phyloP scores from a whole-genome alignment of 2,329 filamentous ascomycete species.

The Colletotrichum chlorophyti region DNA sequence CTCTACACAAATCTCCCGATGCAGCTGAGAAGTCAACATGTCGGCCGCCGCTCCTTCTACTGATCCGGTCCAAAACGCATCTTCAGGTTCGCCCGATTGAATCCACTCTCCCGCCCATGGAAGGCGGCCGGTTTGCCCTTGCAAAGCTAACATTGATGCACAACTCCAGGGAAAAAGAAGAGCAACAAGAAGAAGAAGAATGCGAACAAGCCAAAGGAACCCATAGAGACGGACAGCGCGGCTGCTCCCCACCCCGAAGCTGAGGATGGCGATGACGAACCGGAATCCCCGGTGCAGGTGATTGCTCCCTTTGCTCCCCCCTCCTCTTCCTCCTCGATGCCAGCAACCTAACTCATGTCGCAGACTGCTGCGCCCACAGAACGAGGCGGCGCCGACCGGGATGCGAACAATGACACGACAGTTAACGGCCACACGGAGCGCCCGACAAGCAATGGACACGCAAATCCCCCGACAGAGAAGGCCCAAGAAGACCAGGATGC shows the following conservation, averaged over 20 bases:
- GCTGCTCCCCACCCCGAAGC: slow-evolving; percentile 38
- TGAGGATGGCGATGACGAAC: slow-evolving; percentile 52
- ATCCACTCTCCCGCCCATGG: neutral
- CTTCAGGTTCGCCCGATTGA: slow-evolving; percentile 34
- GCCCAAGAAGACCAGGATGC: slow-evolving; percentile 30
- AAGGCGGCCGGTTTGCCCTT: no score
- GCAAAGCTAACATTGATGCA: neutral
- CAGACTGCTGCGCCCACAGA: slow-evolving; percentile 32
- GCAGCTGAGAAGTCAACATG: slow-evolving; percentile 33
- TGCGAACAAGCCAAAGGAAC: slow-evolving; percentile 53
- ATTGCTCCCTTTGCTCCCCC: slow-evolving; percentile 23
- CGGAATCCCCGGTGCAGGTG: slow-evolving; percentile 45
- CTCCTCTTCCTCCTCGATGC: neutral
- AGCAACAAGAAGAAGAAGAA: slow-evolving; percentile 67
- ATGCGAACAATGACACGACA: slow-evolving; percentile 33
- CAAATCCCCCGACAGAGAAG: slow-evolving; percentile 35
- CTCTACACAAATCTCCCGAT: slow-evolving; percentile 26
- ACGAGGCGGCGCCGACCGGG: slow-evolving; percentile 36
- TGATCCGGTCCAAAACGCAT: slow-evolving; percentile 35
- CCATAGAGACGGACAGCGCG: slow-evolving; percentile 41
- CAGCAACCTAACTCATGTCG: slow-evolving; percentile 30
- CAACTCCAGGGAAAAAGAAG: slow-evolving; percentile 57
- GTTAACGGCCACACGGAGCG: slow-evolving; percentile 29
- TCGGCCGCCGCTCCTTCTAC: slow-evolving; percentile 36
- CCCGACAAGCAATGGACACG: slow-evolving; percentile 48